phyloP scores from a whole-genome alignment of 441 rosid genomes.

The Viola pubescens region DNA sequence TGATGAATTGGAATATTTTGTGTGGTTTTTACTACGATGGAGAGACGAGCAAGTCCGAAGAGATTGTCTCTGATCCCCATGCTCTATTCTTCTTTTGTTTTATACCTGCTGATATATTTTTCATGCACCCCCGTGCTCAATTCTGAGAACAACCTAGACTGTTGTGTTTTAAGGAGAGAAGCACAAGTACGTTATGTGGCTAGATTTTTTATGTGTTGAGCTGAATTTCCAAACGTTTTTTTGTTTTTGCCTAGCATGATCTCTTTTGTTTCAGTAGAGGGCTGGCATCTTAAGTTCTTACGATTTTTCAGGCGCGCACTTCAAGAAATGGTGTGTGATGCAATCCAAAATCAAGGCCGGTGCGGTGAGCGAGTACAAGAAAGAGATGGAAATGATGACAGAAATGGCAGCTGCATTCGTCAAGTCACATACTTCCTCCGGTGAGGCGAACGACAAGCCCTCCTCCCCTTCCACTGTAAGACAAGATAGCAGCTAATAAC shows the following conservation, averaged over 20 bases:
- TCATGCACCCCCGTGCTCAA: no score
- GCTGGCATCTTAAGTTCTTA: constrained; percentile 7
- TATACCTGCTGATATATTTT: no score
- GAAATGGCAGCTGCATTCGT: constrained; percentile 44
- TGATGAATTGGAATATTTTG: not conserved
- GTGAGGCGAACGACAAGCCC: constrained; percentile 13
- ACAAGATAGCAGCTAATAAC: constrained; percentile 22
- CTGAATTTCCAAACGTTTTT: not conserved
- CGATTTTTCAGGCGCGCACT: constrained; percentile 70
- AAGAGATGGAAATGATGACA: constrained; percentile 72
- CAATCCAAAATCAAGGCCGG: constrained; percentile 92
- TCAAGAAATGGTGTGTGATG: constrained; percentile 99
- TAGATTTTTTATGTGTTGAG: no score
- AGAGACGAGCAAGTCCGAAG: no score
- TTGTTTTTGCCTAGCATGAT: not conserved
- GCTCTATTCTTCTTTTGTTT: no score
- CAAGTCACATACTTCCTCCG: constrained; percentile 25
- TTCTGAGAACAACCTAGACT: no score
- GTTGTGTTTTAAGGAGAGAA: no score
- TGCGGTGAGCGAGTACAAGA: constrained; percentile 86
- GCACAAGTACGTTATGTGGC: no score
- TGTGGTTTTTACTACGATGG: no score
- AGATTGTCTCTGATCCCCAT: no score
- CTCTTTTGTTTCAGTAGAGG: not conserved
- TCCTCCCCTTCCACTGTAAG: constrained; percentile 18